These are phyloP conservation scores for Magnolia sinica DNA, from an alignment of 164 flowering plant genomes.

Conservation along the genomic window DNA sequence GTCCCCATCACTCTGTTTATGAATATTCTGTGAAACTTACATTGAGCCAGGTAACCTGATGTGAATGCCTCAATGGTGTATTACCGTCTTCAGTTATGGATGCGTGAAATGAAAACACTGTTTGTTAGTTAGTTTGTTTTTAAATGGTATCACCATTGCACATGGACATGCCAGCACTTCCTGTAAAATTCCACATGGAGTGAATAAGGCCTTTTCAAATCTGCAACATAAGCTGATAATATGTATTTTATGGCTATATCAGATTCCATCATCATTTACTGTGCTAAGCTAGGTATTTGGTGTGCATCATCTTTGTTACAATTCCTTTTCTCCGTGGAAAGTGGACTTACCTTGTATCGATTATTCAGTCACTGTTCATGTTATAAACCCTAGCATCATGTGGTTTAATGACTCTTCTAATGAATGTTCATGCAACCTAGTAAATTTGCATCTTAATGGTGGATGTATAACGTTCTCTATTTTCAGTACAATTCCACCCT, in stretches of 20 bases:
- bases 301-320: background rate
- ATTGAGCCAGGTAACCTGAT: too few relatives aligned
- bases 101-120: too few relatives aligned
- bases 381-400: background rate
- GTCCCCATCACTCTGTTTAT: too few relatives aligned
- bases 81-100: too few relatives aligned
- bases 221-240: too few relatives aligned
- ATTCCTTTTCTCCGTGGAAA: background rate
- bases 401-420: background rate
- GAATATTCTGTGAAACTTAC: too few relatives aligned
- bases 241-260: background rate
- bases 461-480: background rate
- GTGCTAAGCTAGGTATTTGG: background rate
- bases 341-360: background rate
- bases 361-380: background rate
- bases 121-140: too few relatives aligned
- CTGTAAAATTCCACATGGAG: too few relatives aligned
- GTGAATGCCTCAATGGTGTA: too few relatives aligned
- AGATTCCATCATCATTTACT: background rate
- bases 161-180: too few relatives aligned
- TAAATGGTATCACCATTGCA: too few relatives aligned
- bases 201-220: too few relatives aligned
- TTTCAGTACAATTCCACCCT: slow-evolving; percentile 75
- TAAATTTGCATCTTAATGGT: background rate
- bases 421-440: background rate